Evolutionary conservation across 2,329 filamentous ascomycete genomes (phyloP), one percentile per base, ranked within the genome.

Genomic region (Juglanconis sp.): DNA sequence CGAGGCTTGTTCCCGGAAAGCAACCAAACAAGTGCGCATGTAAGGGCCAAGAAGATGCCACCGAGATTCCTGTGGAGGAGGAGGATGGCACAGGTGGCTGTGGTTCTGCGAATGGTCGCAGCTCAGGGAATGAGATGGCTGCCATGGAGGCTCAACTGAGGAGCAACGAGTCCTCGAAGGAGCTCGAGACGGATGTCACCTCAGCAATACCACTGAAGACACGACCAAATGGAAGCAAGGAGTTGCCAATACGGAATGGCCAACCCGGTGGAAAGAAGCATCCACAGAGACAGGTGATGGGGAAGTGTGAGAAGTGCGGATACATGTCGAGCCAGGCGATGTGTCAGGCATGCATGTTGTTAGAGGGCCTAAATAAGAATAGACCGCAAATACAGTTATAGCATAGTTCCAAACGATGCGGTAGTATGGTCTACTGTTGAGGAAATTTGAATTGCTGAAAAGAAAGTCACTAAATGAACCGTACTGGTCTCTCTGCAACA

Each of bases 291-390:
- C 91, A 94, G 73, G 87, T 87, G 13, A 83, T 97, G 66, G 91
- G 94, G 1, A 88, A 87, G 65, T 99, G 95, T 70, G 85, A 88
- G 69, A 88, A 86, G 56, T 99, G 95, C 68, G 95, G 95, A 13
- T 99, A 98, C 72, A 90, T 99, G 74, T 96, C 95, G 2, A 97
- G 93, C 68, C 95, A 99, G 74, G 84, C 86, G 35, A 85, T 97
- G 44, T 99, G 95, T 76, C 96, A 99, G 75, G 95, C 95, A 0
- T 99, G 95, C 72, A 89, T 87, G 63, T 78, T 99, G 49, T 82
- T 99, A 3, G 93, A 98, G 68, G 91, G 90, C 0, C 74, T 99
- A 52, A 99, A 99, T 72, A 97, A 95, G 75, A 88, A 87, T 66
- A 77, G 85, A 62, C 76, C 83, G 60, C 79, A 85, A 67, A 84